Evolutionary conservation across 257 asterid genomes (phyloP).

Genomic region (Solanum acaule): DNA sequence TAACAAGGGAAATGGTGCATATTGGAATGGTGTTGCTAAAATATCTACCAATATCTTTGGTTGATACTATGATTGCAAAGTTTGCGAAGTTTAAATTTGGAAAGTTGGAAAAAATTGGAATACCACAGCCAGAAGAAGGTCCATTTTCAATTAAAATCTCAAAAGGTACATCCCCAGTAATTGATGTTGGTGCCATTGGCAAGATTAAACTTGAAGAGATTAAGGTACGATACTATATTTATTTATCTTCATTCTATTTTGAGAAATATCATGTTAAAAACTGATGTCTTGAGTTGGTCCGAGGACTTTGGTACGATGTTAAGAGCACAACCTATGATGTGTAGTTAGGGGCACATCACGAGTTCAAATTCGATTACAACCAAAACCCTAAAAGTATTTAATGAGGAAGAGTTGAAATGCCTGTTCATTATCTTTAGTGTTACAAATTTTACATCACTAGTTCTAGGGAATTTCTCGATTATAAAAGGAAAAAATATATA

Average conservation of each 20-base stretch:
- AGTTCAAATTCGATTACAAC: background rate
- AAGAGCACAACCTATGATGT: background rate
- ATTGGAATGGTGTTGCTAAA: conserved; percentile 29
- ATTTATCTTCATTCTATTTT: background rate
- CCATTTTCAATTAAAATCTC: conserved; percentile 24
- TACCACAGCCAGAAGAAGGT: conserved; percentile 8
- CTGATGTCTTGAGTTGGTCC: background rate
- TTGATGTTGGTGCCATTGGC: background rate
- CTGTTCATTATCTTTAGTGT: background rate
- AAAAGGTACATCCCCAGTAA: conserved; percentile 36
- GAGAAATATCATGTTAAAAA: background rate
- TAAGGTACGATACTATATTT: conserved; percentile 4
- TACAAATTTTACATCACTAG: background rate
- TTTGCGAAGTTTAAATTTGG: conserved; percentile 12
- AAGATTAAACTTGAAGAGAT: conserved; percentile 30
- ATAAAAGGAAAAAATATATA: no score
- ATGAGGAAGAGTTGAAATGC: background rate
- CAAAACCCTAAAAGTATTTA: background rate
- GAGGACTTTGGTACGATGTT: background rate
- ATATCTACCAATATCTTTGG: conserved; percentile 6
- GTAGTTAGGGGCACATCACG: background rate
- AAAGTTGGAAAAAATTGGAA: conserved; percentile 25
- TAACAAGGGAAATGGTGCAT: conserved; percentile 23
- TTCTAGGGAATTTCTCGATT: background rate
- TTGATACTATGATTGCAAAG: conserved; percentile 14